Evolutionary conservation across 805 yeast genomes (phyloP).

Genomic region (Pichia rugopelliculosa): DNA sequence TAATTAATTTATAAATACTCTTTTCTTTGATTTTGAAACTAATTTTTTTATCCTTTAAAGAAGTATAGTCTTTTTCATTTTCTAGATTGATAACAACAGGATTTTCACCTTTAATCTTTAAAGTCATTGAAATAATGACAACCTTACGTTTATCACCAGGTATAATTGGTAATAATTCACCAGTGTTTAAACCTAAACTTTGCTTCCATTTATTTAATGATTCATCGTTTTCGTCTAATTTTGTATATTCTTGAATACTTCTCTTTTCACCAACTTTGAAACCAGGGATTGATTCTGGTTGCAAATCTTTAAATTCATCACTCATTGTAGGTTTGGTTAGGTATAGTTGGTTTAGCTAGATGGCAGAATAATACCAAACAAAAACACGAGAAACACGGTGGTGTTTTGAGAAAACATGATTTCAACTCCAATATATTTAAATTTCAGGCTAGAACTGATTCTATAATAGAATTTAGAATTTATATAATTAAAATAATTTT

Average conservation of each 20-base stretch:
- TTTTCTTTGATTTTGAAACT: slow-evolving; percentile 75
- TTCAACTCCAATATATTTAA: too few species aligned
- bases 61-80: slow-evolving; percentile 46
- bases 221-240: slow-evolving; percentile 84
- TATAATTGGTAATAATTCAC: slow-evolving; percentile 51
- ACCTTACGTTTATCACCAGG: slow-evolving; percentile 71
- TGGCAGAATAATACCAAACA: background rate
- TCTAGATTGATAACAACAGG: slow-evolving; percentile 68
- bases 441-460: too few species aligned
- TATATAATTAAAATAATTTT: too few species aligned
- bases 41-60: slow-evolving; percentile 43
- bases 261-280: slow-evolving; percentile 65
- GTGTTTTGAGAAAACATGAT: too few species aligned
- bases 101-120: slow-evolving; percentile 57
- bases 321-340: background rate
- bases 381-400: background rate
- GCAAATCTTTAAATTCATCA: slow-evolving; percentile 41
- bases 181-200: slow-evolving; percentile 67
- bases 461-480: too few species aligned
- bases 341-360: background rate
- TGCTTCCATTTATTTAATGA: slow-evolving; percentile 88
- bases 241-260: slow-evolving; percentile 74
- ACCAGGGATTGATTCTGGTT: slow-evolving; percentile 56
- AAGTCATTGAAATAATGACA: slow-evolving; percentile 69
- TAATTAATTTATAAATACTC: slow-evolving; percentile 60